These are phyloP conservation scores for Podaxis sp. DNA, from an alignment of 768 basidiomycete genomes.

Conservation along the genomic window DNA sequence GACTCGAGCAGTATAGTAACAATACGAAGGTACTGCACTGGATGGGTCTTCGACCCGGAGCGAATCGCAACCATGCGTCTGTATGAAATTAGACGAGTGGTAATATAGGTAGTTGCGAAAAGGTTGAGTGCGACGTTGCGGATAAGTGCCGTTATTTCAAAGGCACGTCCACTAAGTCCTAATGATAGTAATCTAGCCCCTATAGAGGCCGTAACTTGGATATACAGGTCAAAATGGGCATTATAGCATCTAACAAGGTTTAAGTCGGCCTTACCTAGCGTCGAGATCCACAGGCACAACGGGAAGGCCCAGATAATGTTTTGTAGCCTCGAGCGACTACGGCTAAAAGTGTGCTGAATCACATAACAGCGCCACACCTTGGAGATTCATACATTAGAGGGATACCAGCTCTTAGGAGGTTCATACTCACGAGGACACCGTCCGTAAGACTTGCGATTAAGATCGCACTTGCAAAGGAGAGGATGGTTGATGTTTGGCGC, in stretches of 20 bases:
- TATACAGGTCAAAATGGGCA: no score
- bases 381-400: not conserved
- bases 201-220: no score
- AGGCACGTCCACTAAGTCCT: not conserved
- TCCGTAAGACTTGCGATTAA: not conserved
- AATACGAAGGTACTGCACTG: not conserved
- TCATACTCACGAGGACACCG: not conserved
- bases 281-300: not conserved
- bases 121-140: not conserved
- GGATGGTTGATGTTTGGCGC: not conserved
- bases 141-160: not conserved
- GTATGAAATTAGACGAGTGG: not conserved
- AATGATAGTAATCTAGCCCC: no score
- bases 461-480: not conserved
- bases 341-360: not conserved
- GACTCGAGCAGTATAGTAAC: not conserved
- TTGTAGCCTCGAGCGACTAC: not conserved
- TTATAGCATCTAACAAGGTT: no score
- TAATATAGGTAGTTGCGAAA: not conserved
- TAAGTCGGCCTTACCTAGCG: not conserved
- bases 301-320: not conserved
- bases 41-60: not conserved
- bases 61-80: not conserved
- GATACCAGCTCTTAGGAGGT: not conserved
- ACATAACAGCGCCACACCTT: not conserved